A percentile compares a stretch with the other conserved stretches of the same genome.
Conservation (phyloP, 306 rosid species). For the Albizia julibrissin region DNA sequence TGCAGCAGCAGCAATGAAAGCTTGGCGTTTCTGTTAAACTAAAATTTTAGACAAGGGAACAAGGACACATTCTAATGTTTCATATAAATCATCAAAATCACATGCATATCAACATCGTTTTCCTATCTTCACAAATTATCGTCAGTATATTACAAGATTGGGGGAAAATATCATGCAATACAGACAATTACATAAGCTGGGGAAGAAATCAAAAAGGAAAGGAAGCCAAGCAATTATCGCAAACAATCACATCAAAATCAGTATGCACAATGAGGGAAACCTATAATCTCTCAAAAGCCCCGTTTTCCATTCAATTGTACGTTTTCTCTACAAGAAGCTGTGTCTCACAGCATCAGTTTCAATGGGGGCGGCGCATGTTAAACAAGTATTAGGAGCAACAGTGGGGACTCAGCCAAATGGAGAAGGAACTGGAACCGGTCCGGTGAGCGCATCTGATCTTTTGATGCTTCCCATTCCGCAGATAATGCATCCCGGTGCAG, state of each 20-base stretch:
- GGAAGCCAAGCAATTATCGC: constrained; percentile 10
- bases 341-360: constrained; percentile 20
- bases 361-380: background rate
- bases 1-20: too few species aligned
- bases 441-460: constrained; percentile 86
- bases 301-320: constrained; percentile 8
- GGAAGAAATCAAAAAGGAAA: background rate
- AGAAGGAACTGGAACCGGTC: constrained; percentile 88
- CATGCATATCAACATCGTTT: background rate
- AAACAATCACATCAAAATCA: constrained; percentile 25
- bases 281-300: constrained; percentile 14
- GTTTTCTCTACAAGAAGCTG: background rate
- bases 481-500: constrained; percentile 84
- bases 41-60: background rate
- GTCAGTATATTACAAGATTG: constrained; percentile 11
- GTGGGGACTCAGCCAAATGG: constrained; percentile 77
- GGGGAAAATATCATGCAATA: constrained; percentile 25
- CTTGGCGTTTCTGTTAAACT: background rate
- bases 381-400: background rate
- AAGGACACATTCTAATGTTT: background rate
- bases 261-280: constrained; percentile 14
- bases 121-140: constrained; percentile 20
- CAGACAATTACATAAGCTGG: constrained; percentile 14
- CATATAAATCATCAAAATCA: constrained; percentile 9
- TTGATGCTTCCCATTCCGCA: constrained; percentile 98